phyloP scores from a whole-genome alignment of 495 filamentous ascomycete species.

The Hyaloscypha bicolor region DNA sequence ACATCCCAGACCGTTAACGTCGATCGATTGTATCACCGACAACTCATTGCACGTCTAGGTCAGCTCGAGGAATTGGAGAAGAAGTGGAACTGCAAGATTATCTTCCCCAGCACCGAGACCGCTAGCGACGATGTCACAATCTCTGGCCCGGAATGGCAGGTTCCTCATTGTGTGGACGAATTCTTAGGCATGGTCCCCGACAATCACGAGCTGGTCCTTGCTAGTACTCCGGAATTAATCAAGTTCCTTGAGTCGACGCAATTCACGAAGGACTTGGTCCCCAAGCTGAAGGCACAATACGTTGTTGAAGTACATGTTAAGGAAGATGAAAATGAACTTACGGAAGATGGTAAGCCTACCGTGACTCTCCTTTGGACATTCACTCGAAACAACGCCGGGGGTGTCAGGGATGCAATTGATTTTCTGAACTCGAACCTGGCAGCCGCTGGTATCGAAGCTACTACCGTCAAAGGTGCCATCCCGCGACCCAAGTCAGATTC shows the following conservation, averaged over 20 bases:
- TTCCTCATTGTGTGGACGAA: conserved; percentile 92
- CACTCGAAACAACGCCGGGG: conserved; percentile 96
- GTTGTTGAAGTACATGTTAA: conserved; percentile 80
- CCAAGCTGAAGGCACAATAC: conserved; percentile 87
- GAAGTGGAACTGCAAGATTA: conserved; percentile 98
- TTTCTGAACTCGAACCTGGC: conserved; percentile 84
- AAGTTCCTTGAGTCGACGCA: conserved; percentile 77
- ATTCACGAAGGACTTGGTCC: conserved; percentile 74
- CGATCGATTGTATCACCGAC: conserved; percentile 92
- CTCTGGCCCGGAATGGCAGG: conserved; percentile 95
- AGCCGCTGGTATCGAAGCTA: conserved; percentile 79
- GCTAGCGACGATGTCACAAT: conserved; percentile 96
- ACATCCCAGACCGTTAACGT: conserved; percentile 90
- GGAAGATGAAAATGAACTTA: conserved; percentile 54
- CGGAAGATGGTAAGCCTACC: conserved; percentile 54
- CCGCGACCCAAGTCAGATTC: conserved; percentile 97
- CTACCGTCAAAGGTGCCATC: conserved; percentile 87
- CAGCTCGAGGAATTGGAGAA: conserved; percentile 95
- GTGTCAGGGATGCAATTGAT: conserved; percentile 93
- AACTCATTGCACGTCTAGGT: conserved; percentile 80
- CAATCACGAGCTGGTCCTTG: conserved; percentile 85
- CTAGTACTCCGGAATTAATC: conserved; percentile 69
- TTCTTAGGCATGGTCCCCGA: conserved; percentile 97
- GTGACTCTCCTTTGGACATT: conserved; percentile 64
- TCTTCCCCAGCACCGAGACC: conserved; percentile 95